Conservation (phyloP, 495 filamentous ascomycete genomes). For the Tuber umbilicatum region DNA sequence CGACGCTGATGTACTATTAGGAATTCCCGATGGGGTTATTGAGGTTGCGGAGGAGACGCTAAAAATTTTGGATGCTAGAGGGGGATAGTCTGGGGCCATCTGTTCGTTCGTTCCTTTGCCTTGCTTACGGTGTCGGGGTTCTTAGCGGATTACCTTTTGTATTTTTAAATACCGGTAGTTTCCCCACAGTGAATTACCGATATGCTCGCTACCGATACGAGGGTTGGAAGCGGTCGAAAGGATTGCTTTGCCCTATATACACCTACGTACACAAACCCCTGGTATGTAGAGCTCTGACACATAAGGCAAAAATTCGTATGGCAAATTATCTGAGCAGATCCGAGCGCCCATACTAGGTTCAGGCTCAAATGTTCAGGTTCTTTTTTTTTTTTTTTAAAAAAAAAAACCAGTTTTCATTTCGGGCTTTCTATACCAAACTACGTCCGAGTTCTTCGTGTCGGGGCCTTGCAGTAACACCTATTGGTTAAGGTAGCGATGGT, state of each 20-base stretch:
- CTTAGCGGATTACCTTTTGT: background rate
- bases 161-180: background rate
- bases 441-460: no score
- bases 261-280: no score
- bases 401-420: no score
- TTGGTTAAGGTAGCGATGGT: background rate
- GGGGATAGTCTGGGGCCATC: background rate
- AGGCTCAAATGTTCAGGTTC: no score
- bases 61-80: background rate
- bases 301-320: no score
- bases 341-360: no score
- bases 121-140: background rate
- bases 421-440: no score
- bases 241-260: no score
- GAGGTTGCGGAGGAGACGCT: slow-evolving; percentile 24
- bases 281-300: no score
- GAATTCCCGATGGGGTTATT: slow-evolving; percentile 28
- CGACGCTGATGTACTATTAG: background rate
- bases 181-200: background rate
- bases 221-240: background rate
- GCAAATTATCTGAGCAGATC: no score
- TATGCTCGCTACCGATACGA: background rate
- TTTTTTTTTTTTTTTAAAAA: no score
- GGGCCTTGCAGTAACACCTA: background rate
- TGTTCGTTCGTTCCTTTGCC: background rate